These are phyloP conservation scores for Aspergillus sclerotiicarbonarius DNA, from an alignment of 495 filamentous ascomycete genomes.

Conservation along the genomic window DNA sequence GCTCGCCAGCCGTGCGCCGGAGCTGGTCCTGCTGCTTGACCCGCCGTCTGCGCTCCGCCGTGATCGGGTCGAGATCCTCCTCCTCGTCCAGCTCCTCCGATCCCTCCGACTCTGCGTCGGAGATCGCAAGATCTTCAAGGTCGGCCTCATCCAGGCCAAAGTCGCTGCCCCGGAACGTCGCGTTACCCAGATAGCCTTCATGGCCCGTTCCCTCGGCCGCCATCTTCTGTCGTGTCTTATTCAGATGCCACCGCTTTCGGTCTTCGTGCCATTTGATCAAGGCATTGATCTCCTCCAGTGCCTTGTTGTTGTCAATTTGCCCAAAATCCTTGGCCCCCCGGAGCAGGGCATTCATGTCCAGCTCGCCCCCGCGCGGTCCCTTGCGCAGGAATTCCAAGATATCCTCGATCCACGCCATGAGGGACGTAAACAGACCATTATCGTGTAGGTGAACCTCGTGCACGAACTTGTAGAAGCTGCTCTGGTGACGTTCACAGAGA, in stretches of 20 bases:
- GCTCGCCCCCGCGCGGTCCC: slow-evolving; percentile 71
- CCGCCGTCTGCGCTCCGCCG: slow-evolving; percentile 75
- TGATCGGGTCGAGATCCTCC: slow-evolving; percentile 80
- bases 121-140: slow-evolving; percentile 75
- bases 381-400: slow-evolving; percentile 90
- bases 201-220: slow-evolving; percentile 67
- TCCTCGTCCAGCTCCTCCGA: slow-evolving; percentile 70
- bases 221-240: slow-evolving; percentile 99
- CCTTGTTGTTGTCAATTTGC: slow-evolving; percentile 65
- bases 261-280: slow-evolving; percentile 93
- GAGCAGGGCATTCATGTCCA: slow-evolving; percentile 94
- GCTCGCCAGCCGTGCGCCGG: slow-evolving; percentile 82
- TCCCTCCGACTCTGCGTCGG: slow-evolving; percentile 66
- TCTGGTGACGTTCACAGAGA: slow-evolving; percentile 89
- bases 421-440: slow-evolving; percentile 88
- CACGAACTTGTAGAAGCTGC: slow-evolving; percentile 98
- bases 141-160: slow-evolving; percentile 85
- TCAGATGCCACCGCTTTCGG: slow-evolving; percentile 93
- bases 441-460: slow-evolving; percentile 99
- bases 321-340: slow-evolving; percentile 68
- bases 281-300: slow-evolving; percentile 76
- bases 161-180: slow-evolving; percentile 68
- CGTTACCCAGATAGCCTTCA: slow-evolving; percentile 43
- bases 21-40: slow-evolving; percentile 73
- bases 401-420: slow-evolving; percentile 98